Evolutionary conservation across 2,329 filamentous ascomycete species (phyloP), one percentile per base, ranked within the genome.

Genomic region (Akanthomyces uredinophilus): DNA sequence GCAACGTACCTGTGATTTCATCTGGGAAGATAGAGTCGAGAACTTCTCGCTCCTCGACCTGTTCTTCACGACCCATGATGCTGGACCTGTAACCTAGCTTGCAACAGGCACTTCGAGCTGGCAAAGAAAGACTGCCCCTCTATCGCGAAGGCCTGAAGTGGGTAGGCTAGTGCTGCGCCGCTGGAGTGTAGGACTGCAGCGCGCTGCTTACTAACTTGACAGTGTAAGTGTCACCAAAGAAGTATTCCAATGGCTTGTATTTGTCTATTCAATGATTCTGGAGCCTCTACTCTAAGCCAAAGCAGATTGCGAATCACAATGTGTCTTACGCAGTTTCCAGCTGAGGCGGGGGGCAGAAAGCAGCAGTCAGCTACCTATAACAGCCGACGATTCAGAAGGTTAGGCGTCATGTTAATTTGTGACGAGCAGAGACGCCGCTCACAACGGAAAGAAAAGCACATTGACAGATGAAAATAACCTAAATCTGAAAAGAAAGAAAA

Each of bases 1-100:
- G 2, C 35, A 51, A 66, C 75, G 53, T 71, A 94, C 92, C 90
- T 83, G 88, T 94, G 69, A 99, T 96, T 79, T 99, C 95, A 64
- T 99, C 94, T 1, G 95, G 92, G 69, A 98, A 99, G 72, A 99
- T 99, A 64, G 94, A 97, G 72, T 96, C 92, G 73, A 99, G 91
- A 69, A 99, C 94, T 77, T 99, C 95, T 65, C 93, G 88, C 83
- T 99, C 95, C 79, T 99, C 95, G 67, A 88, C 79, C 76, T 99
- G 95, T 64, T 99, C 95, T 81, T 98, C 94, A 73, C 79, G 83
- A 55, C 86, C 86, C 86, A 89, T 88, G 39, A 32, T 65, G 52
- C 22, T n/a, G n/a, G 35, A 47, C 6, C 1, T 24, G 27, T 16
- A 35, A n/a, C 27, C 58, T 11, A 51, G 50, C 43, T n/a, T 11